These are phyloP conservation scores for Lathyrus sativus DNA, from an alignment of 306 rosid species.

Conservation along the genomic window DNA sequence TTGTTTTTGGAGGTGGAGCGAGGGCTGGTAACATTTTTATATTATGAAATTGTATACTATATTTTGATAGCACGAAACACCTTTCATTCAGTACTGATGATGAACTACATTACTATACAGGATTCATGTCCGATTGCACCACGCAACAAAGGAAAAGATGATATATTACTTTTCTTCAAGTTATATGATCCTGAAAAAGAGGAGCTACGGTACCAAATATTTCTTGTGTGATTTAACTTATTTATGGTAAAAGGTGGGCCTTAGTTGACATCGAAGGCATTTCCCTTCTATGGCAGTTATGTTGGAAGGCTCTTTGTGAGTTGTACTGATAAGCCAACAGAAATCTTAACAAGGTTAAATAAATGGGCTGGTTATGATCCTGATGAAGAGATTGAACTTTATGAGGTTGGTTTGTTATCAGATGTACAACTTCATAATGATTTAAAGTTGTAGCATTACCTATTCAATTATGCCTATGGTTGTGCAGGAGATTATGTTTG, in stretches of 20 bases:
- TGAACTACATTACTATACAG: no score
- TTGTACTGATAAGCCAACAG: neutral
- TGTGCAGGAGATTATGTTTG: neutral
- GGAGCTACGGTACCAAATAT: no score
- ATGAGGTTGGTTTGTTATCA: conserved; percentile 6
- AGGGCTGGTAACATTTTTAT: no score
- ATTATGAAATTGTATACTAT: no score
- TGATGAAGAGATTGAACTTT: conserved; percentile 1
- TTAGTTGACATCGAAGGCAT: neutral
- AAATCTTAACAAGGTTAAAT: neutral
- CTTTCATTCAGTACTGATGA: no score
- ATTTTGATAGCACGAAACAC: neutral
- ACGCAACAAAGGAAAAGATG: no score
- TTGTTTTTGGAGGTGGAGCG: no score
- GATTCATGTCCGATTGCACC: no score
- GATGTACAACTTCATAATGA: neutral
- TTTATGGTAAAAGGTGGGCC: neutral
- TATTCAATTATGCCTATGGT: neutral
- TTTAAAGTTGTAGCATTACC: no score
- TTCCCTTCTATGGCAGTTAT: neutral
- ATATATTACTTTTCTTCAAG: no score
- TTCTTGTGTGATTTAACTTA: neutral
- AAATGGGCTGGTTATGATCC: no score
- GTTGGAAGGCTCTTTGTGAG: neutral
- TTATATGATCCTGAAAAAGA: no score